phyloP scores from a whole-genome alignment of 306 rosid species.

The Betula pendula region DNA sequence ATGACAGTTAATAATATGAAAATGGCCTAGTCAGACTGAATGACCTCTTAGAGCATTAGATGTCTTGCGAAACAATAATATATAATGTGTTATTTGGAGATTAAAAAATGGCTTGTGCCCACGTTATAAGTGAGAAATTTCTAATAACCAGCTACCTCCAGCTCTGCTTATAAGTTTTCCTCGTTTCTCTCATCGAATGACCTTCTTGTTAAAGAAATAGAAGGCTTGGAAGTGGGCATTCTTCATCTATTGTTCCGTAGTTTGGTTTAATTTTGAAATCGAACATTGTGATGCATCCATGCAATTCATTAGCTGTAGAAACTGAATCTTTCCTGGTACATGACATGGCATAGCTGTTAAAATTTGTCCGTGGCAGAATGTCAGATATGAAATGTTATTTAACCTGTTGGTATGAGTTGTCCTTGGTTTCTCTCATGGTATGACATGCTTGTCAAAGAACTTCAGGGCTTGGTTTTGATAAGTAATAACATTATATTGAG shows the following conservation, averaged over 20 bases:
- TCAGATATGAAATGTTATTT: no score
- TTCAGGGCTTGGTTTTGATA: no score
- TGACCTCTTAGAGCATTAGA: not conserved
- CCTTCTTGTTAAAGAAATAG: not conserved
- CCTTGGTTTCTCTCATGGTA: not conserved
- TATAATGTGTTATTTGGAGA: not conserved
- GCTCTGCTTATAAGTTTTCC: not conserved
- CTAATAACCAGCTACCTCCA: not conserved
- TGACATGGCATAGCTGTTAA: not conserved
- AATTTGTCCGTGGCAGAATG: no score
- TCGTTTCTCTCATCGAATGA: not conserved
- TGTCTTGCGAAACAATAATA: not conserved
- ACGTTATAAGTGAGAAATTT: not conserved
- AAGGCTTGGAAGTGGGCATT: not conserved
- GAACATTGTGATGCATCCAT: not conserved
- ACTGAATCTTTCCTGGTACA: not conserved
- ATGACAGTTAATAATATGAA: not conserved
- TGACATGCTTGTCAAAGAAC: not conserved
- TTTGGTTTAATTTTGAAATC: not conserved
- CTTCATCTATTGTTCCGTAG: not conserved
- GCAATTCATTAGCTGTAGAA: not conserved
- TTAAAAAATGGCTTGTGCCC: not conserved
- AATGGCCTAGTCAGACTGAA: not conserved
- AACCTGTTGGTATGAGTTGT: no score
- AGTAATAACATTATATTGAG: no score